Percentiles rank a stretch among this genome's conserved stretches.
phyloP scores from a whole-genome alignment of 176 grass and related monocot genomes.

The Eragrostis curvula region DNA sequence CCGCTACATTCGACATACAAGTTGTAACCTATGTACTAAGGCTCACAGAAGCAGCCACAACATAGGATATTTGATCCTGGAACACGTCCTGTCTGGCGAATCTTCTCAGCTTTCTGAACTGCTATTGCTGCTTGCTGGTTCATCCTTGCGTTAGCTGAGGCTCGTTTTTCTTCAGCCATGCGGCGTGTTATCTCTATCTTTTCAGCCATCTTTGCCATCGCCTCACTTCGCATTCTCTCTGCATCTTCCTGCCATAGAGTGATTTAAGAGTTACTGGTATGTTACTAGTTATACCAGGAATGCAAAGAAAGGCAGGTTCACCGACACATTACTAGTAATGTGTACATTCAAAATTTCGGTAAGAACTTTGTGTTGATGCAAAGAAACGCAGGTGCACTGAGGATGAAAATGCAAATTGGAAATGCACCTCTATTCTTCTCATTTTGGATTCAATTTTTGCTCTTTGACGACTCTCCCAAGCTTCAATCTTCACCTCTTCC shows the following conservation, averaged over 20 bases:
- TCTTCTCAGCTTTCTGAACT: constrained; percentile 66
- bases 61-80: constrained; percentile 64
- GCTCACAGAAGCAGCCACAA: constrained; percentile 67
- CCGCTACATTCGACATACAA: constrained; percentile 24
- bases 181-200: constrained; percentile 58
- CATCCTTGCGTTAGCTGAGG: constrained; percentile 70
- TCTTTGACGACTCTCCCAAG: constrained; percentile 73
- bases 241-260: constrained; percentile 56
- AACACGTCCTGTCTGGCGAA: constrained; percentile 75
- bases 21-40: constrained; percentile 20
- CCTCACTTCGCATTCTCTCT: constrained; percentile 69
- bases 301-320: not conserved
- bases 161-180: constrained; percentile 70
- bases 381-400: not conserved
- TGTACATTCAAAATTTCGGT: not conserved
- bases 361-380: not conserved
- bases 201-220: constrained; percentile 69
- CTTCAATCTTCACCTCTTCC: constrained; percentile 92
- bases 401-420: constrained; percentile 4
- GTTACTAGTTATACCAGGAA: not conserved
- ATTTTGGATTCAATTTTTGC: constrained; percentile 79
- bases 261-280: not conserved
- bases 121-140: constrained; percentile 59
- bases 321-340: not conserved
- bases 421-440: constrained; percentile 75